Evolutionary conservation across 2,329 filamentous ascomycete species (phyloP), one percentile per base, ranked within the genome.

Genomic region (Scopulariopsis brevicaulis): DNA sequence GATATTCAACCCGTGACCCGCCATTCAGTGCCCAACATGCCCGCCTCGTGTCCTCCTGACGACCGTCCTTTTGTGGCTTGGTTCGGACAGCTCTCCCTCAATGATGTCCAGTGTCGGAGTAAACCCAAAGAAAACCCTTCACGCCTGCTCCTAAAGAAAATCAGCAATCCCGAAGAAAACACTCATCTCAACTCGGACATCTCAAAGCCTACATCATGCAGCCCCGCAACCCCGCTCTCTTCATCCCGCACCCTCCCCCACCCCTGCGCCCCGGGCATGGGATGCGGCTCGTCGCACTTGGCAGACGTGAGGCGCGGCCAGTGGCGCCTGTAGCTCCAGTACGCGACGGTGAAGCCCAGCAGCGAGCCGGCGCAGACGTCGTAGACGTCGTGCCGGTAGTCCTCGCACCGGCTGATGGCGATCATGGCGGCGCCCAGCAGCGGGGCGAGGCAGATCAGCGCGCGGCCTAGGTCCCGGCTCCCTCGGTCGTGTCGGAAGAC

Each of bases 381-480:
- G 61, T 85, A 87, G 2, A 87, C 84, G 62, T 89, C 85, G 63
- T 89, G 85, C 54, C 86, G 73, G 65, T 89, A 88, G 68, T 87
- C 85, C 69, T 88, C 79, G 62, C 83, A 86, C 7, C 86, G 75
- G 53, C 83, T 85, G 59, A 87, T 85, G 51, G 84, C 84, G 62
- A 89, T 85, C 69, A 86, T 73, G n/a, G 78, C 74, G 1, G 85
- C 86, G 10, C 82, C 82, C 4, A 88, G 66, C 2, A 87, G 67
- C 0, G 85, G 85, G 2, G 71, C 63, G 2, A 87, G 67, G 58
- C 82, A 85, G 4, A 86, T 57, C 48, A 87, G 65, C 3, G 81
- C 77, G 12, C 80, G 75, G 46, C 77, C 73, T 10, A 86, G 71
- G 61, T 84, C 82, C 7, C 77, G 75, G 18, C 73, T 73, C 4